These are phyloP conservation scores for Russula sp. DNA, from an alignment of 768 basidiomycete genomes.

Conservation along the genomic window DNA sequence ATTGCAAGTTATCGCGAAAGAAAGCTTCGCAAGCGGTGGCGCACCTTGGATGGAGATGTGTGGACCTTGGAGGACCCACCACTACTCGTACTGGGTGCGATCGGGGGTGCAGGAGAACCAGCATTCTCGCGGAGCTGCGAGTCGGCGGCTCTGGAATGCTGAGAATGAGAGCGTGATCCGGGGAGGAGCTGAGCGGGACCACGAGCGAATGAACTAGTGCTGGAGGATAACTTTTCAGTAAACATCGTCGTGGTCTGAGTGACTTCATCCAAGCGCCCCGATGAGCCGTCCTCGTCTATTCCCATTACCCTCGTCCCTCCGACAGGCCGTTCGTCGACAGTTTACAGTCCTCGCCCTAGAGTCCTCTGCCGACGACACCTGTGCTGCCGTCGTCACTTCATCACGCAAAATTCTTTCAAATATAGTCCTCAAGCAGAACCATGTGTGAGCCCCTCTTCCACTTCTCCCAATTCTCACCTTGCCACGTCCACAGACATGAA, in stretches of 20 bases:
- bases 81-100: slow-evolving; percentile 29
- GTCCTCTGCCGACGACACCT: slow-evolving; percentile 92
- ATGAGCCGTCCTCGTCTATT: neutral
- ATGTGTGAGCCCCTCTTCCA: slow-evolving; percentile 44
- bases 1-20: neutral
- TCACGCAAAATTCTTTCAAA: slow-evolving; percentile 71
- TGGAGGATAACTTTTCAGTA: slow-evolving; percentile 33
- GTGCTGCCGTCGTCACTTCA: slow-evolving; percentile 80
- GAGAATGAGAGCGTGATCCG: slow-evolving; percentile 28
- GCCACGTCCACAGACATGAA: slow-evolving; percentile 48
- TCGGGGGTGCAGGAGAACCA: slow-evolving; percentile 31
- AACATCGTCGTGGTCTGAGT: slow-evolving; percentile 27
- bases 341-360: slow-evolving; percentile 78
- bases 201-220: slow-evolving; percentile 26
- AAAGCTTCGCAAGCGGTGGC: neutral
- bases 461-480: neutral
- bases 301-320: too few species aligned
- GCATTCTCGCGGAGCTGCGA: slow-evolving; percentile 31
- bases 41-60: slow-evolving; percentile 25
- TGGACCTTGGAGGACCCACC: slow-evolving; percentile 37
- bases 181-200: slow-evolving; percentile 29
- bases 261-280: too few species aligned
- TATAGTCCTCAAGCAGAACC: slow-evolving; percentile 80
- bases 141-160: slow-evolving; percentile 32
- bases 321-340: neutral